Percentiles rank a stretch among this genome's conserved stretches.
Evolutionary conservation across 495 filamentous ascomycete species (phyloP).

Genomic region (Neurospora tetraspora): DNA sequence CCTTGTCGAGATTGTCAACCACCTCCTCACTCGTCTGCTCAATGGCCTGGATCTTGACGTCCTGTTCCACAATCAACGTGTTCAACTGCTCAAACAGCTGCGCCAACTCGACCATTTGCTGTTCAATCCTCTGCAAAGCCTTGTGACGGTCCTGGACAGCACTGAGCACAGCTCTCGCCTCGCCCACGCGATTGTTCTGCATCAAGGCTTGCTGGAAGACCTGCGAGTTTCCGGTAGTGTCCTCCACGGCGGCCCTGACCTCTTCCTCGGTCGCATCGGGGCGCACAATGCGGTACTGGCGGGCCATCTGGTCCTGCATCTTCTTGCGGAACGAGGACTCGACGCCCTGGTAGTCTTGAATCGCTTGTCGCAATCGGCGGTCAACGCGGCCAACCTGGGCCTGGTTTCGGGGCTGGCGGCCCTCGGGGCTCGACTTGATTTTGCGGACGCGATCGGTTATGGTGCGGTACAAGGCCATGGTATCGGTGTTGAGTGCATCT

Average conservation of each 20-base stretch:
- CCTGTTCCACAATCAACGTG: constrained; percentile 72
- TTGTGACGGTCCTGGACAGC: constrained; percentile 76
- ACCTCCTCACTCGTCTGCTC: constrained; percentile 74
- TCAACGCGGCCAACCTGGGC: constrained; percentile 73
- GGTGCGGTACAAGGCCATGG: constrained; percentile 69
- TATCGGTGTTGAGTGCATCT: constrained; percentile 52
- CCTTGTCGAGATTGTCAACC: constrained; percentile 65
- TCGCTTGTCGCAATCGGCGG: constrained; percentile 63
- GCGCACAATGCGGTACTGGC: constrained; percentile 82
- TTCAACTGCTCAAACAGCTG: constrained; percentile 63
- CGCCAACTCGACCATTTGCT: constrained; percentile 73
- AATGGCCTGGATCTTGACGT: constrained; percentile 63
- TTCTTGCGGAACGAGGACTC: constrained; percentile 69
- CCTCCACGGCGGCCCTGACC: constrained; percentile 64
- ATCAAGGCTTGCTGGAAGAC: constrained; percentile 77
- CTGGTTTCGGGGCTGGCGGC: constrained; percentile 54
- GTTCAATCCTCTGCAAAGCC: constrained; percentile 84
- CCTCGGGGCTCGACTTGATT: constrained; percentile 71
- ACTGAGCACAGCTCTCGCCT: constrained; percentile 65
- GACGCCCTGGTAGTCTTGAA: constrained; percentile 67
- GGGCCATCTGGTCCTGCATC: constrained; percentile 69
- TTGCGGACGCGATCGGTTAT: constrained; percentile 64
- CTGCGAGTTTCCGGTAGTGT: constrained; percentile 53
- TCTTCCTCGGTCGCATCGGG: constrained; percentile 78
- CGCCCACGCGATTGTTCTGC: constrained; percentile 62